A percentile compares a stretch with the other conserved stretches of the same genome.
Conservation (phyloP, 2,329 filamentous ascomycete genomes). For the Pseudogymnoascus sp. region DNA sequence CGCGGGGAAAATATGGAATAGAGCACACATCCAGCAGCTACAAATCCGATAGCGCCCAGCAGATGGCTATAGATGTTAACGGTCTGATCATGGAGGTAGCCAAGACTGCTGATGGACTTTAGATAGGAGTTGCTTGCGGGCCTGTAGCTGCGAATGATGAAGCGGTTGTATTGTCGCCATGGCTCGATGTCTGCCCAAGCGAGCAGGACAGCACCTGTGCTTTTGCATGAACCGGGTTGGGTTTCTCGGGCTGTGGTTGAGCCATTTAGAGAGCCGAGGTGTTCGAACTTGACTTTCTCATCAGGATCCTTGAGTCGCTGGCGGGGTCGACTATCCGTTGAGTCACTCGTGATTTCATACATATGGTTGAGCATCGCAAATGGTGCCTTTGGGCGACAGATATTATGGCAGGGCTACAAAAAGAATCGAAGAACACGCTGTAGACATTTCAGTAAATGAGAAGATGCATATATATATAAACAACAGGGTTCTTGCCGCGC, state of each 20-base stretch:
- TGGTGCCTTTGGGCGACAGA: background rate
- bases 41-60: background rate
- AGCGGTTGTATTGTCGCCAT: slow-evolving; percentile 7
- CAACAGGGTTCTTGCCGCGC: background rate
- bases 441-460: background rate
- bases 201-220: background rate
- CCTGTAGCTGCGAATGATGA: background rate
- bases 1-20: background rate
- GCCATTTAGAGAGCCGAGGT: background rate
- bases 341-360: background rate
- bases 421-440: background rate
- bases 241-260: background rate
- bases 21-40: background rate
- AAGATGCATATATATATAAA: background rate
- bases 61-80: slow-evolving; percentile 7
- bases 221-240: background rate
- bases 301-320: background rate
- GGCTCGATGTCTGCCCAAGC: background rate
- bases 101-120: background rate
- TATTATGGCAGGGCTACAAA: background rate
- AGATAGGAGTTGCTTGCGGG: background rate
- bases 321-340: background rate
- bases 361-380: slow-evolving; percentile 2
- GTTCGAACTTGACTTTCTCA: background rate
- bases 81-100: background rate